phyloP scores from a whole-genome alignment of 768 basidiomycete species.

The Holtermannia corniformis region DNA sequence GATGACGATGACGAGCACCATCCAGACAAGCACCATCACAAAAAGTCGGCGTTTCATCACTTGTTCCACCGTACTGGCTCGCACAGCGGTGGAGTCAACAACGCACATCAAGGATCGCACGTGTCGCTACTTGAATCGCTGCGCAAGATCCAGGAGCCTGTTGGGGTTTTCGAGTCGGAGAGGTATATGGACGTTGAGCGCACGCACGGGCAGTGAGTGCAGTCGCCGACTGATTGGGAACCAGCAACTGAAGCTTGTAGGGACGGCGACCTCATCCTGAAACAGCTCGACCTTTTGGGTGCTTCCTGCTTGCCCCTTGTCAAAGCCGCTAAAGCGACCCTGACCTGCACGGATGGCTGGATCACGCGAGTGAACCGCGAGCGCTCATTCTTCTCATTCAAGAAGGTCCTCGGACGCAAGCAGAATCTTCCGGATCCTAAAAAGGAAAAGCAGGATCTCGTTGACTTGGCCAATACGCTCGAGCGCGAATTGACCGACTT shows the following conservation, averaged over 20 bases:
- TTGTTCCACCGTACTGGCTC: conserved; percentile 11
- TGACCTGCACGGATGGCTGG: conserved; percentile 18
- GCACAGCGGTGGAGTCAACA: conserved; percentile 5
- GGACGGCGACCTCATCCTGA: conserved; percentile 23
- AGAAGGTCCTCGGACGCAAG: conserved; percentile 3
- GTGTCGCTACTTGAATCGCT: conserved; percentile 30
- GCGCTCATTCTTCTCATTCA: conserved; percentile 10
- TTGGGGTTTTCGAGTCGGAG: conserved; percentile 36
- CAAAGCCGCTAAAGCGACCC: conserved; percentile 8
- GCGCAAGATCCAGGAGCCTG: conserved; percentile 30
- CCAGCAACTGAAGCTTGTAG: conserved; percentile 15
- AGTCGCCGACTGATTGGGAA: too few relatives aligned
- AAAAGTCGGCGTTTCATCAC: conserved; percentile 11
- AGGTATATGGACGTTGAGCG: conserved; percentile 37
- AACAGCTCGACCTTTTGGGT: conserved; percentile 31
- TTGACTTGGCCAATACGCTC: conserved; percentile 6
- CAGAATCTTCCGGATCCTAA: neutral
- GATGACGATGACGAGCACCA: conserved; percentile 3
- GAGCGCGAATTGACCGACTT: conserved; percentile 22
- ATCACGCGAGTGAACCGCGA: conserved; percentile 16
- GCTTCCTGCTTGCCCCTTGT: conserved; percentile 20
- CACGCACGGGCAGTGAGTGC: conserved; percentile 20
- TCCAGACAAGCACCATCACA: conserved; percentile 4
- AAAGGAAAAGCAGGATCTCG: neutral
- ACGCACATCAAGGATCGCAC: conserved; percentile 20